A percentile compares a stretch with the other conserved stretches of the same genome.
Conservation (phyloP, 2,329 filamentous ascomycete genomes). For the Xylaria sp. region DNA sequence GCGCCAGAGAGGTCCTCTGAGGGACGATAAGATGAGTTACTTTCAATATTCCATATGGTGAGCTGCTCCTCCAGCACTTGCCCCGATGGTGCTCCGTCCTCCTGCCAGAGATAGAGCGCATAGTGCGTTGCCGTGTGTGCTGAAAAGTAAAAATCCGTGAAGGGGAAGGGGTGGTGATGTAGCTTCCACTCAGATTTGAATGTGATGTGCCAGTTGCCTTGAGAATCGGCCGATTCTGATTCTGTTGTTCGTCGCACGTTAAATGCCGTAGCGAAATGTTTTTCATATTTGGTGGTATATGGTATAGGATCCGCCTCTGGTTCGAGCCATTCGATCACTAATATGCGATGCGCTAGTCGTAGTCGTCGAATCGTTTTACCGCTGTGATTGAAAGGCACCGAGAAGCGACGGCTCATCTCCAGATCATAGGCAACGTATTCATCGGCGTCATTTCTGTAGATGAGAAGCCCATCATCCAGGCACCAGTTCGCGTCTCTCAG, state of each 20-base stretch:
- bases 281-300: constrained; percentile 58
- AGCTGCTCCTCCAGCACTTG: constrained; percentile 64
- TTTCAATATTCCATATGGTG: constrained; percentile 64
- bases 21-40: constrained; percentile 54
- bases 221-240: constrained; percentile 14
- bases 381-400: constrained; percentile 57
- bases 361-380: constrained; percentile 60
- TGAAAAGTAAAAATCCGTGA: constrained; percentile 67
- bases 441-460: constrained; percentile 51
- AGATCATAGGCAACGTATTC: constrained; percentile 58
- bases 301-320: constrained; percentile 55
- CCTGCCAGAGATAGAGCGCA: constrained; percentile 66
- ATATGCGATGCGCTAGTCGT: constrained; percentile 57
- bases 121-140: constrained; percentile 65
- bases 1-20: constrained; percentile 54
- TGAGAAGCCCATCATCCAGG: constrained; percentile 57
- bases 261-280: constrained; percentile 66
- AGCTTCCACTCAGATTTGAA: constrained; percentile 67
- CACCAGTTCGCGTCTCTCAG: constrained; percentile 59
- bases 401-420: constrained; percentile 47
- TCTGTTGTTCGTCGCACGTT: constrained; percentile 47
- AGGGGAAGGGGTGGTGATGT: constrained; percentile 57
- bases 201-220: constrained; percentile 48
- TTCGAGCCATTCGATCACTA: constrained; percentile 70
- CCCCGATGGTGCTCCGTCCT: constrained; percentile 59